Evolutionary conservation across 208 protist genomes (phyloP), one percentile per base, ranked within the genome.

Genomic region (Trypanosomatidae sp.): DNA sequence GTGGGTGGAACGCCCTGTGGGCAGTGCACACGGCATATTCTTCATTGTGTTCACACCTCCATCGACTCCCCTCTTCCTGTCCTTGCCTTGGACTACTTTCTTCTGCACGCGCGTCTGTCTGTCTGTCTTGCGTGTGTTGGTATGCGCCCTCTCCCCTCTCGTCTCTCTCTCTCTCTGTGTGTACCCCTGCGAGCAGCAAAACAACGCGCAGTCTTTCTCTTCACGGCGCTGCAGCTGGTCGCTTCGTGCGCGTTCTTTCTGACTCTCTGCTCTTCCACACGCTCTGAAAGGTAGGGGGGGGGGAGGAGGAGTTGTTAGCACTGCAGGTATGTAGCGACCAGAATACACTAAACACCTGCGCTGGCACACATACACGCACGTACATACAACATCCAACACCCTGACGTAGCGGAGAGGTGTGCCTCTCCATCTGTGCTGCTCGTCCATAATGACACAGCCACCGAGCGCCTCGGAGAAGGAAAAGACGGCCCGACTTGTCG

Each of bases 401-500:
- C 22, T 36, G 13, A 39, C 28, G 1, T 53, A 64, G 53, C 53
- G 25, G 53, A 59, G 53, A 33, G 25, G 10, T 13, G 8, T 17
- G 53, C 53, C 28, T 13, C 17, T 47, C 41, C 22, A 9, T 1
- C 22, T 28, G 13, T 53, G 43, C 17, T 49, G 41, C 64, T 52
- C 64, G n/a, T 33, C 12, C 50, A 47, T 25, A 71, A 44, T 71
- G 46, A 44, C 75, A 15, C 59, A 73, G 10, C 19, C 55, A 22
- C 64, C 75, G 36, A 62, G 62, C 9, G 53, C 69, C 41, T 74
- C 75, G 6, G 75, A 79, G 33, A 79, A 80, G 66, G 70, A 72
- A 36, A 78, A 73, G 75, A 83, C 73, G 53, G 69, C 67, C 5
- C 70, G 52, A 7, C 73, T 59, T 9, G 76, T 92, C 36, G 76